Percentiles rank a stretch among this genome's conserved stretches.
Conservation (phyloP, 305 asterid genomes). For the Rubia tinctorum region DNA sequence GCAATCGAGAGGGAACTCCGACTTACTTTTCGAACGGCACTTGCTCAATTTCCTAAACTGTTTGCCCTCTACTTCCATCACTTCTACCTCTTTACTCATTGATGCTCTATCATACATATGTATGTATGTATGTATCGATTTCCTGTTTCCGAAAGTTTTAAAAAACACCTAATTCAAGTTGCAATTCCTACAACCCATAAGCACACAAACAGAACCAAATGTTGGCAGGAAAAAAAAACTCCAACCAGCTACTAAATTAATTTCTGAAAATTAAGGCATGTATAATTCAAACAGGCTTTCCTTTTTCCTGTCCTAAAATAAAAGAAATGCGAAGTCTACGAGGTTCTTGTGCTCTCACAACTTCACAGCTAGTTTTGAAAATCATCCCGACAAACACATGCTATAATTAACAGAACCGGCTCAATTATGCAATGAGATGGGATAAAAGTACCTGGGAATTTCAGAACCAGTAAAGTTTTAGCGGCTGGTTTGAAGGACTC, state of each 20-base stretch:
- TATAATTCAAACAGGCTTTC: not conserved
- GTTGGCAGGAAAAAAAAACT: not conserved
- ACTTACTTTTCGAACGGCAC: conserved; percentile 62
- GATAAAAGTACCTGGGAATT: not conserved
- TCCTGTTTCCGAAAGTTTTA: not conserved
- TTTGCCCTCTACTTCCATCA: conserved; percentile 60
- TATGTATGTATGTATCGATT: conserved; percentile 10
- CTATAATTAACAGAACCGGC: not conserved
- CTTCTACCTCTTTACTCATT: conserved; percentile 61
- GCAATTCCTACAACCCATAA: not conserved
- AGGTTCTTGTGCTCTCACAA: not conserved
- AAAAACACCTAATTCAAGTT: not conserved
- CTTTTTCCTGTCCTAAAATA: not conserved
- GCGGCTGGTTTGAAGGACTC: not conserved
- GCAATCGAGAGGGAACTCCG: conserved; percentile 68
- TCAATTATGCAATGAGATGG: not conserved
- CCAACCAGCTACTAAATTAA: not conserved
- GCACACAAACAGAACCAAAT: not conserved
- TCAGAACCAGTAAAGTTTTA: not conserved
- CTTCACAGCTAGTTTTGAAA: not conserved
- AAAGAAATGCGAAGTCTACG: not conserved
- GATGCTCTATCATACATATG: conserved; percentile 32
- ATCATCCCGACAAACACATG: not conserved
- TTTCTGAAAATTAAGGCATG: not conserved
- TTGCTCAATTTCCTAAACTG: conserved; percentile 60